These are phyloP conservation scores for Phytophthora pistaciae DNA, from an alignment of 352 stramenopile species.

Conservation along the genomic window DNA sequence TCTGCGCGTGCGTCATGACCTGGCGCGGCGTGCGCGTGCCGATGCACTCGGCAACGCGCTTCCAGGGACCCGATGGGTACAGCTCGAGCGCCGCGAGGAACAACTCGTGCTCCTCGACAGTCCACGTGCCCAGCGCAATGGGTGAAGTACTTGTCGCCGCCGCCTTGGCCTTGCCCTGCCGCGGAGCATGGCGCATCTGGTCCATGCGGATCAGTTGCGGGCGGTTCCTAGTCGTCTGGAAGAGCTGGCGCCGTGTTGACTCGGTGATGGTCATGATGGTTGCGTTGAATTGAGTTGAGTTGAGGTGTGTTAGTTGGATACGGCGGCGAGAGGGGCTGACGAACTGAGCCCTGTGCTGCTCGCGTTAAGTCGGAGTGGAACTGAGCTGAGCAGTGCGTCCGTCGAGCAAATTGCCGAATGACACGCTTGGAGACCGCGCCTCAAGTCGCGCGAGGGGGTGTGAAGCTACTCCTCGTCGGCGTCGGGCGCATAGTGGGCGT, in stretches of 20 bases:
- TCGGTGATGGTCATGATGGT: slow-evolving; percentile 32
- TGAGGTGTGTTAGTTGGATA: neutral
- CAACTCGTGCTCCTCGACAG: slow-evolving; percentile 28
- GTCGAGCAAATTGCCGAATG: slow-evolving; percentile 37
- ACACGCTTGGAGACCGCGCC: slow-evolving; percentile 11
- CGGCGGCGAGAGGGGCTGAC: neutral
- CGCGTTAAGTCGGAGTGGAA: neutral
- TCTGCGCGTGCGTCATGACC: slow-evolving; percentile 48
- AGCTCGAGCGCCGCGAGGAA: slow-evolving; percentile 40
- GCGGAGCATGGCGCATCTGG: slow-evolving; percentile 28
- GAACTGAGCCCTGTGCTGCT: neutral
- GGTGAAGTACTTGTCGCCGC: neutral
- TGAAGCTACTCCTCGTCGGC: slow-evolving; percentile 19
- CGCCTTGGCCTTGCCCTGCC: neutral
- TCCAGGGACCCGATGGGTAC: slow-evolving; percentile 61
- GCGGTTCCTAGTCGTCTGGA: slow-evolving; percentile 15
- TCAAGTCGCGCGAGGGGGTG: slow-evolving; percentile 19
- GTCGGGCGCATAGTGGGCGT: slow-evolving; percentile 16
- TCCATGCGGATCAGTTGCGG: slow-evolving; percentile 34
- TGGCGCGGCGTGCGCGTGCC: slow-evolving; percentile 44
- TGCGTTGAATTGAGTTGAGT: neutral
- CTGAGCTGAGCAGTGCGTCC: slow-evolving; percentile 23
- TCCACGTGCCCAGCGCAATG: slow-evolving; percentile 31
- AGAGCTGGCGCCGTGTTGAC: slow-evolving; percentile 29
- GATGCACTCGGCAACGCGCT: slow-evolving; percentile 45